Evolutionary conservation across 2,329 filamentous ascomycete species (phyloP).

Genomic region (Diplocarpon mali): DNA sequence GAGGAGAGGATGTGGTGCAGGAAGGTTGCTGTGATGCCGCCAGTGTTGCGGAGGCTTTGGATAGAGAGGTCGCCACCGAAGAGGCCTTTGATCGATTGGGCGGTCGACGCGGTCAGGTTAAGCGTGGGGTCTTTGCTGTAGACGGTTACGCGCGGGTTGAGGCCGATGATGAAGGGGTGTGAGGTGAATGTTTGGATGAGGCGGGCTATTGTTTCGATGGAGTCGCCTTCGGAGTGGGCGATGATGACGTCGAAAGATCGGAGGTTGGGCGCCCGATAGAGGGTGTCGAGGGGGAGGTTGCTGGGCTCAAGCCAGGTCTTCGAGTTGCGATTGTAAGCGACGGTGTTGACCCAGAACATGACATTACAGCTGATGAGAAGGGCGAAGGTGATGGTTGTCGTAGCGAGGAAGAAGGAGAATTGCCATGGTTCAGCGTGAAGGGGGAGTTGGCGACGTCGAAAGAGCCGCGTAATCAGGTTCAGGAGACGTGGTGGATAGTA

Average conservation of each 20-base stretch:
- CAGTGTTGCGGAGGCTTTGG: constrained; percentile 29
- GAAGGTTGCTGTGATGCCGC: constrained; percentile 35
- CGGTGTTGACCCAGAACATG: constrained; percentile 20
- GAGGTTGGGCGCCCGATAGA: constrained; percentile 17
- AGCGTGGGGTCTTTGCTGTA: constrained; percentile 21
- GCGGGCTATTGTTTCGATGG: constrained; percentile 10
- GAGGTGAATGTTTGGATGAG: constrained; percentile 15
- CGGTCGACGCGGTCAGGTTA: constrained; percentile 1
- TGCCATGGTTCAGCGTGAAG: constrained; percentile 18
- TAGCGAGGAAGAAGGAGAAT: constrained; percentile 13
- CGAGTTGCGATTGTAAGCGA: constrained; percentile 15
- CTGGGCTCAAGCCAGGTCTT: constrained; percentile 14
- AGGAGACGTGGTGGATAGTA: constrained; percentile 19
- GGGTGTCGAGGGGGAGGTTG: constrained; percentile 14
- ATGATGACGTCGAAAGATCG: constrained; percentile 23
- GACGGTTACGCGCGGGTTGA: constrained; percentile 16
- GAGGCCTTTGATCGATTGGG: constrained; percentile 1
- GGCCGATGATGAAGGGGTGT: constrained; percentile 6
- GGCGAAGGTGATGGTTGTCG: constrained; percentile 16
- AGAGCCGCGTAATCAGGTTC: constrained; percentile 13
- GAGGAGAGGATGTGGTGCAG: constrained; percentile 34
- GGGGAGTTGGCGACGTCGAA: constrained; percentile 12
- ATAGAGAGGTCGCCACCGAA: constrained; percentile 16
- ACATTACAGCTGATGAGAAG: constrained; percentile 14
- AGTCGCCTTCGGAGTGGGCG: constrained; percentile 20